These are phyloP conservation scores for Boechera stricta DNA, from an alignment of 345 rosid genomes.

Conservation along the genomic window DNA sequence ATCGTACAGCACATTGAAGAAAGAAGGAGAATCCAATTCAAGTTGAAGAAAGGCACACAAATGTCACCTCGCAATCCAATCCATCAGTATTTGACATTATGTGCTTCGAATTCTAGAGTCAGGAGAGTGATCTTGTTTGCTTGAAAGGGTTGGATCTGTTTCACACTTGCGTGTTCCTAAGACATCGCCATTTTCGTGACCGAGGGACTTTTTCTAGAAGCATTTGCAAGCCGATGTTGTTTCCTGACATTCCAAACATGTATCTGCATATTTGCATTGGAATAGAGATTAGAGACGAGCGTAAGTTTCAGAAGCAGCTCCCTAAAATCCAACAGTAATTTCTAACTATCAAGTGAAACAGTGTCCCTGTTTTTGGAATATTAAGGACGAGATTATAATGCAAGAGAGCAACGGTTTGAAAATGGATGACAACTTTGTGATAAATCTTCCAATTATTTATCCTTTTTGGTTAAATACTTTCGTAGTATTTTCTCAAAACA, in stretches of 20 bases:
- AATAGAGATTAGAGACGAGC: conserved; percentile 3
- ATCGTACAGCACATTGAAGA: not conserved
- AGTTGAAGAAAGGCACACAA: conserved; percentile 26
- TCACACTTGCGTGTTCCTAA: conserved; percentile 75
- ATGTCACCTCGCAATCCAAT: not conserved
- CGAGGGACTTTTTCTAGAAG: conserved; percentile 76
- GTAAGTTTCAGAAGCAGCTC: not conserved
- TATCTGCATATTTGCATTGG: conserved; percentile 54
- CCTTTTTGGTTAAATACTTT: no score
- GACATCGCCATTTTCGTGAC: conserved; percentile 77
- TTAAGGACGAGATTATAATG: not conserved
- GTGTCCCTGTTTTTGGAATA: conserved; percentile 6
- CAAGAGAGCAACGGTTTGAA: not conserved
- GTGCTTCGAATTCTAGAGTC: conserved; percentile 9
- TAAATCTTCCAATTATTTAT: not conserved
- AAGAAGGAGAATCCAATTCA: not conserved
- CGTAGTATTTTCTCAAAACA: no score
- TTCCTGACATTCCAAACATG: conserved; percentile 65
- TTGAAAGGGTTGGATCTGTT: conserved; percentile 11
- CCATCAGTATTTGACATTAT: conserved; percentile 35
- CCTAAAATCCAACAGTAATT: conserved; percentile 2
- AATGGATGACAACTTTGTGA: not conserved
- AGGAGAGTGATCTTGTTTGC: conserved; percentile 30
- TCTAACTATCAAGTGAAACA: conserved; percentile 19
- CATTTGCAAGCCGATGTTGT: conserved; percentile 78